Conservation (phyloP, 805 yeast species). For the Millerago galiae region DNA sequence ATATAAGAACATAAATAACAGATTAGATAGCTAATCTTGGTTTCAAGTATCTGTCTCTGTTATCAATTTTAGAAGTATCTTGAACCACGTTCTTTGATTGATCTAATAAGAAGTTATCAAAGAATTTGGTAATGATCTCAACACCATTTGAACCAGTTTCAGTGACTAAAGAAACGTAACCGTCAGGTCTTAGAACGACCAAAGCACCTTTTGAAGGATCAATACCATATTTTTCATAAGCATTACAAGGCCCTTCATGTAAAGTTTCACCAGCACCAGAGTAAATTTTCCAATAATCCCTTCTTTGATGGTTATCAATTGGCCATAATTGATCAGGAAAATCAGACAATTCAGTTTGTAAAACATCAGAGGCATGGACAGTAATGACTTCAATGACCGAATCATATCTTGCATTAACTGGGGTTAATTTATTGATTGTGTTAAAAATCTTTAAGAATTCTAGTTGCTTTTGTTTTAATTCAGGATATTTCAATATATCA, state of each 20-base stretch:
- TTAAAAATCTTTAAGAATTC: not conserved
- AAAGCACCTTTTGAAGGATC: not conserved
- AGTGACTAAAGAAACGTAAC: not conserved
- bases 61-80: not conserved
- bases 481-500: not conserved
- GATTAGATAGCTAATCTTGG: not conserved
- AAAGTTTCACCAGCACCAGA: constrained; percentile 1
- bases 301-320: not conserved
- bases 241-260: not conserved
- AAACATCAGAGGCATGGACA: not conserved
- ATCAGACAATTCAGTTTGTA: not conserved
- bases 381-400: constrained; percentile 1
- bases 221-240: constrained; percentile 1
- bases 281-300: constrained; percentile 1
- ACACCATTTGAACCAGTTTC: not conserved
- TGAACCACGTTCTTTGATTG: not conserved
- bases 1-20: no score
- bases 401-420: not conserved
- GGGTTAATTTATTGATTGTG: not conserved
- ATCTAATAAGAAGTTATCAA: not conserved
- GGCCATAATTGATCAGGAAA: constrained; percentile 2
- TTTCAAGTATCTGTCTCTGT: not conserved
- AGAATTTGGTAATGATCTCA: not conserved
- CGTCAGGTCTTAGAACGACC: not conserved
- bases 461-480: not conserved